These are phyloP conservation scores for Fusarium dlaminii DNA, from an alignment of 2,329 filamentous ascomycete genomes.

Conservation along the genomic window DNA sequence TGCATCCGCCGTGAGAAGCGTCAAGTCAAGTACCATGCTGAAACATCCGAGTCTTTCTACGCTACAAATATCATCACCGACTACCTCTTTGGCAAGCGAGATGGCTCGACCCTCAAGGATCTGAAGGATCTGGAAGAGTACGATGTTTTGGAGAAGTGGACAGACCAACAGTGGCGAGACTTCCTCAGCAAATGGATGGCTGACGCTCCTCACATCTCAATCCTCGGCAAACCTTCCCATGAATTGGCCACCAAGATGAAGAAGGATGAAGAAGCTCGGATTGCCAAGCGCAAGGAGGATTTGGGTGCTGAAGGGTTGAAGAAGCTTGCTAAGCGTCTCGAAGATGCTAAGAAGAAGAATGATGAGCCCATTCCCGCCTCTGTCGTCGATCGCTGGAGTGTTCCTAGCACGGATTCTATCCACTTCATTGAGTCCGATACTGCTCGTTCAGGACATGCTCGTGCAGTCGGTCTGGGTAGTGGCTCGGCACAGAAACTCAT, in stretches of 20 bases:
- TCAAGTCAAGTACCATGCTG: slow-evolving; percentile 84
- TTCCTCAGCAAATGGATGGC: slow-evolving; percentile 87
- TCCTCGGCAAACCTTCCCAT: slow-evolving; percentile 86
- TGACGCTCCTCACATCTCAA: slow-evolving; percentile 85
- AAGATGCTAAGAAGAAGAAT: slow-evolving; percentile 87
- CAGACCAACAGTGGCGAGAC: slow-evolving; percentile 81
- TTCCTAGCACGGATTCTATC: slow-evolving; percentile 89
- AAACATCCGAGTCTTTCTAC: slow-evolving; percentile 83
- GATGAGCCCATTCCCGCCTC: slow-evolving; percentile 85
- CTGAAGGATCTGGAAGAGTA: slow-evolving; percentile 67
- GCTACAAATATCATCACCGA: slow-evolving; percentile 88
- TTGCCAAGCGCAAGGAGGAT: slow-evolving; percentile 80
- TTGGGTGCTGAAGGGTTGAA: slow-evolving; percentile 86
- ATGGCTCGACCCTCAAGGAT: slow-evolving; percentile 78
- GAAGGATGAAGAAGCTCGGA: slow-evolving; percentile 78
- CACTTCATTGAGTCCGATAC: slow-evolving; percentile 92
- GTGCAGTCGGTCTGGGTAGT: slow-evolving; percentile 71
- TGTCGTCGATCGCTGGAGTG: slow-evolving; percentile 81
- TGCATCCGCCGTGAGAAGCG: slow-evolving; percentile 85
- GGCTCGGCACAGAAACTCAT: slow-evolving; percentile 80
- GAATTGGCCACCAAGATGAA: slow-evolving; percentile 84
- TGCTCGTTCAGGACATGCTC: slow-evolving; percentile 82
- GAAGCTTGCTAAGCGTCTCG: slow-evolving; percentile 77
- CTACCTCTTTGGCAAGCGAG: slow-evolving; percentile 87
- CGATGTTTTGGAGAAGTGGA: slow-evolving; percentile 80